These are phyloP conservation scores for Ogataea parapolymorpha DNA, from an alignment of 805 yeast genomes.

Conservation along the genomic window DNA sequence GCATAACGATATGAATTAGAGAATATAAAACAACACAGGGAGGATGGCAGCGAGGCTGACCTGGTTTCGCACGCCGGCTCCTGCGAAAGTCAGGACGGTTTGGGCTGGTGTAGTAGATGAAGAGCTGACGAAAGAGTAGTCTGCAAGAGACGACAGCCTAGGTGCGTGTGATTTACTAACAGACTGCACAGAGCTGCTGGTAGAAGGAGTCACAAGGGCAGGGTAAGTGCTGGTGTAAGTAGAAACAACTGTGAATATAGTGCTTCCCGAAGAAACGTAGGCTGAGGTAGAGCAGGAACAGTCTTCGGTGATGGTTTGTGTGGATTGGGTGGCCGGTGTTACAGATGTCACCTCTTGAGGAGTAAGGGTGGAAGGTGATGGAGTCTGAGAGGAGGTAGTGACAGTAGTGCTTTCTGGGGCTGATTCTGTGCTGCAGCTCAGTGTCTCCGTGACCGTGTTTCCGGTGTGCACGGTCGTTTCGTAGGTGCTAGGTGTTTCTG, in stretches of 20 bases:
- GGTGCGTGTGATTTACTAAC: not conserved
- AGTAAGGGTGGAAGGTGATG: not conserved
- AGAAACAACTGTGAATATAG: not conserved
- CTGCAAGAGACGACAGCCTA: not conserved
- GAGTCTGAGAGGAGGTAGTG: not conserved
- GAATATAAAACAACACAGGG: not conserved
- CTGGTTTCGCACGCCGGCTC: constrained; percentile 1
- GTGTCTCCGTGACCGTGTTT: not conserved
- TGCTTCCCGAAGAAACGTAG: not conserved
- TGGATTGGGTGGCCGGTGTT: not conserved
- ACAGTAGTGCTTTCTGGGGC: no score
- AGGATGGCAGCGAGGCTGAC: not conserved
- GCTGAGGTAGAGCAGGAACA: constrained; percentile 1
- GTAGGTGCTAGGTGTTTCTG: not conserved
- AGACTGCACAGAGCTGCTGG: not conserved
- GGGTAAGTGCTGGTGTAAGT: not conserved
- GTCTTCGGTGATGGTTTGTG: not conserved
- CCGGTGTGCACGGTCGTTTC: not conserved
- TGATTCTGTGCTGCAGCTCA: not conserved
- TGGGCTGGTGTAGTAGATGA: not conserved
- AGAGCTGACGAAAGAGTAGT: not conserved
- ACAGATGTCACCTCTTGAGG: not conserved
- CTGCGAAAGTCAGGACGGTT: constrained; percentile 1
- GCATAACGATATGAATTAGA: not conserved
- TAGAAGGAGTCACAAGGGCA: not conserved